These are phyloP conservation scores for Thecamonas trahens DNA, from an alignment of 78 protist genomes.

Conservation along the genomic window DNA sequence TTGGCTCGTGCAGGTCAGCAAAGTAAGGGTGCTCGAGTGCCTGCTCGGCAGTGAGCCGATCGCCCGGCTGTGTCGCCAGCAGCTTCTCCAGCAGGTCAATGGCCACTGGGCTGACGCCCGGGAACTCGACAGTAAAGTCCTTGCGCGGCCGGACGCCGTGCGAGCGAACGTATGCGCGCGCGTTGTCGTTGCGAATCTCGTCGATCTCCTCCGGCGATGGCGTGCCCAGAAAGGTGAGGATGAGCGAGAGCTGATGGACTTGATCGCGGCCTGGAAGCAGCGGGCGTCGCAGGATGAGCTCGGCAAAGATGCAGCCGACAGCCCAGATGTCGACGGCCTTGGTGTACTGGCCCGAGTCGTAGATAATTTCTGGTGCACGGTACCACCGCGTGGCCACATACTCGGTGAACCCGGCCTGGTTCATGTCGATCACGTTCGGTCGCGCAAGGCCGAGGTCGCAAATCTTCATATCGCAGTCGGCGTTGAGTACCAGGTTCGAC, in stretches of 20 bases:
- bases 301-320: conserved; percentile 67
- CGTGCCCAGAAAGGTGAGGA: conserved; percentile 4
- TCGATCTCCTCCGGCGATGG: not conserved
- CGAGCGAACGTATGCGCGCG: too few relatives aligned
- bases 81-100: too few relatives aligned
- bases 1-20: conserved; percentile 20
- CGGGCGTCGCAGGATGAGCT: conserved; percentile 60
- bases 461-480: conserved; percentile 28
- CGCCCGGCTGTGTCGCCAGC: conserved; percentile 13
- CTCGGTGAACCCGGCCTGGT: conserved; percentile 38
- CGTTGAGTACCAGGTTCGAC: conserved; percentile 53
- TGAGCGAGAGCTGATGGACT: conserved; percentile 46
- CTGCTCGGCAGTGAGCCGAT: conserved; percentile 16
- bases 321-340: conserved; percentile 63
- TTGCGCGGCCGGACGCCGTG: too few relatives aligned
- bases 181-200: not conserved
- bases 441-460: conserved; percentile 67
- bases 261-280: conserved; percentile 72
- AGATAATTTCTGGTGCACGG: conserved; percentile 60
- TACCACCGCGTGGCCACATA: conserved; percentile 87
- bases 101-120: too few relatives aligned
- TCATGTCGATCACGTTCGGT: not conserved
- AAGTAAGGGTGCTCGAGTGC: conserved; percentile 23
- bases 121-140: too few relatives aligned
- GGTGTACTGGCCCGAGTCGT: conserved; percentile 7